Conservation (phyloP, 225 moss, liverwort and hornwort genomes). For the Bryoerythrophyllum caledonicum region DNA sequence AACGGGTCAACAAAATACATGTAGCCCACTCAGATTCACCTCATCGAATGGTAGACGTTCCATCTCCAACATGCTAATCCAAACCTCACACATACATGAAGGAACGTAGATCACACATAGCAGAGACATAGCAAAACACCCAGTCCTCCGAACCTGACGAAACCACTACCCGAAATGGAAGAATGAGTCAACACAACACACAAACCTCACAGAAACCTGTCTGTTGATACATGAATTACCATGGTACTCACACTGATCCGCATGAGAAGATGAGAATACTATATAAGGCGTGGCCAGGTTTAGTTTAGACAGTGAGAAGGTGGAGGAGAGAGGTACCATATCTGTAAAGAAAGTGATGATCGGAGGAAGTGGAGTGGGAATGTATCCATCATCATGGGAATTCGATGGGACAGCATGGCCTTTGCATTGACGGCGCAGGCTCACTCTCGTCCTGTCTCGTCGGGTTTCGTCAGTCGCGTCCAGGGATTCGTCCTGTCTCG, state of each 20-base stretch:
- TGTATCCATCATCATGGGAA: neutral
- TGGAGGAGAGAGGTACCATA: neutral
- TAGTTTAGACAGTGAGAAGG: neutral
- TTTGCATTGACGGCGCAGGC: slow-evolving; percentile 8
- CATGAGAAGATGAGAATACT: neutral
- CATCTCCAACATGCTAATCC: neutral
- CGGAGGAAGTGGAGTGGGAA: neutral
- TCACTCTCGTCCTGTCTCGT: neutral
- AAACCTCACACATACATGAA: neutral
- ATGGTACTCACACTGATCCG: too few relatives aligned
- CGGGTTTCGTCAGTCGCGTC: too few relatives aligned
- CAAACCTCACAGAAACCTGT: neutral
- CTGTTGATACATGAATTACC: neutral
- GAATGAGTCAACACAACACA: neutral
- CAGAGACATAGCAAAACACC: too few relatives aligned
- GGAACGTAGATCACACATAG: neutral
- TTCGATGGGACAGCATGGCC: neutral
- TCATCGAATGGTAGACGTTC: too few relatives aligned
- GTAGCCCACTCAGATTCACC: too few relatives aligned
- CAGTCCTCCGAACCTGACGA: too few relatives aligned
- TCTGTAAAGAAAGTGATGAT: neutral
- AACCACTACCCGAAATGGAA: too few relatives aligned
- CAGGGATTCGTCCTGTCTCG: neutral
- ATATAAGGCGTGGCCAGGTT: neutral
- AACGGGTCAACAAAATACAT: neutral